Evolutionary conservation across 2,329 filamentous ascomycete species (phyloP), one percentile per base, ranked within the genome.

Genomic region (Remersonia thermophila): DNA sequence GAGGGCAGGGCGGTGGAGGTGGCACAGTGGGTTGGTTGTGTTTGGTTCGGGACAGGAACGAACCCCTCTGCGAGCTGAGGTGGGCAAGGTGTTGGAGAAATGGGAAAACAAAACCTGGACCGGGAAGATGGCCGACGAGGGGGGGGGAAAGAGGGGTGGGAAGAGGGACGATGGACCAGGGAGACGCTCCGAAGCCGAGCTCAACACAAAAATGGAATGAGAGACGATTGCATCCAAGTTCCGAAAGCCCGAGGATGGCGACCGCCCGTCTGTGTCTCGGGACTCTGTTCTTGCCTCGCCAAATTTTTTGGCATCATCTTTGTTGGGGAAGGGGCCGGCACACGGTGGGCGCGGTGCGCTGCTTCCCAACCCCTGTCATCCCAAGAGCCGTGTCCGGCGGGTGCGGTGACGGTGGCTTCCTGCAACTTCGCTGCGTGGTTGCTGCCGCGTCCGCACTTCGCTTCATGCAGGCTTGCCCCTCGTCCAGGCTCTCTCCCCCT

Each of bases 301-400:
- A 54, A 54, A 51, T 46, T 48, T 49, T 47, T 44, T 46, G 41
- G 43, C 20, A 45, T 53, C 47, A n/a, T n/a, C n/a, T n/a, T 55
- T 56, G 53, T 55, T 56, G 53, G 54, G 53, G 54, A 48, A 51
- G 44, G 37, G 35, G 38, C 39, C 32, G 20, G 20, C 20, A 37
- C 38, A 34, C 28, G 27, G 20, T 32, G 20, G 32, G 33, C 36
- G 28, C 23, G 29, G 32, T 27, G 30, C 18, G 9, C 27, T 25
- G 29, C 14, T 20, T 27, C 34, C 28, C 25, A 16, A 36, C 42
- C 46, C 46, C 44, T 48, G 44, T 42, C 37, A 28, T 26, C 41
- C 36, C 30, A 40, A 40, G 33, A 31, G 26, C 39, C 33, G 30
- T 30, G 25, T 26, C n/a, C n/a, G n/a, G n/a, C n/a, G n/a, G n/a